Percentiles rank a stretch among this genome's conserved stretches.
Evolutionary conservation across 202 grass and related monocot species (phyloP).

Genomic region (Cymbopogon flexuosus): DNA sequence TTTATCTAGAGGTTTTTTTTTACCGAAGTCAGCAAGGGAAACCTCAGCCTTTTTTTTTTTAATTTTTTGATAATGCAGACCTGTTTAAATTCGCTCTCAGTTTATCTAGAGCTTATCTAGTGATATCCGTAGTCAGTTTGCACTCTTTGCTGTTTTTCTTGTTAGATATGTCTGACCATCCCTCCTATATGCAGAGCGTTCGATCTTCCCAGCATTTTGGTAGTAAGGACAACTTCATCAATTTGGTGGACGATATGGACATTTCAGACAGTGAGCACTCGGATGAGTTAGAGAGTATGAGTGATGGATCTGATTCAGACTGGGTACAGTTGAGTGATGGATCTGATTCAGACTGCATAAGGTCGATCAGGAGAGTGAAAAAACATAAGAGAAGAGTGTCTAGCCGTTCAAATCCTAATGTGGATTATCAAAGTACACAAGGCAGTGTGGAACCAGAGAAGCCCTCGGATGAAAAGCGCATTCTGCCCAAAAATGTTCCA

Average conservation of each 20-base stretch:
- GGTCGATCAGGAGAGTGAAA: constrained; percentile 40
- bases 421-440: background rate
- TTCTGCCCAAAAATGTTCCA: background rate
- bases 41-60: too few species aligned
- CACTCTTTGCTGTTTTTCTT: background rate
- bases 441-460: constrained; percentile 35
- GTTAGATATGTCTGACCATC: constrained; percentile 16
- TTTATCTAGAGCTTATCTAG: background rate
- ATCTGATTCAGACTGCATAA: constrained; percentile 45
- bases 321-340: constrained; percentile 32
- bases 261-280: constrained; percentile 72
- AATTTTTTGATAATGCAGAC: too few species aligned
- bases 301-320: constrained; percentile 38
- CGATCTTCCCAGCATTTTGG: constrained; percentile 26
- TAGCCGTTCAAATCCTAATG: constrained; percentile 24
- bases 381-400: constrained; percentile 33
- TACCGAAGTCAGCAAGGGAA: too few species aligned
- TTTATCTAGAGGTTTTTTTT: too few species aligned
- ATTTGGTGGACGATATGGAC: constrained; percentile 74
- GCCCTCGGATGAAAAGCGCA: constrained; percentile 23
- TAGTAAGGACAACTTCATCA: constrained; percentile 24
- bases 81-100: too few species aligned
- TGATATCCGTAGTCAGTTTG: background rate
- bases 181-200: constrained; percentile 26
- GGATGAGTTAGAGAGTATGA: constrained; percentile 33